A percentile compares a stretch with the other conserved stretches of the same genome.
These are phyloP conservation scores for Penicillium sp. DNA, from an alignment of 2,329 filamentous ascomycete species.

Conservation along the genomic window DNA sequence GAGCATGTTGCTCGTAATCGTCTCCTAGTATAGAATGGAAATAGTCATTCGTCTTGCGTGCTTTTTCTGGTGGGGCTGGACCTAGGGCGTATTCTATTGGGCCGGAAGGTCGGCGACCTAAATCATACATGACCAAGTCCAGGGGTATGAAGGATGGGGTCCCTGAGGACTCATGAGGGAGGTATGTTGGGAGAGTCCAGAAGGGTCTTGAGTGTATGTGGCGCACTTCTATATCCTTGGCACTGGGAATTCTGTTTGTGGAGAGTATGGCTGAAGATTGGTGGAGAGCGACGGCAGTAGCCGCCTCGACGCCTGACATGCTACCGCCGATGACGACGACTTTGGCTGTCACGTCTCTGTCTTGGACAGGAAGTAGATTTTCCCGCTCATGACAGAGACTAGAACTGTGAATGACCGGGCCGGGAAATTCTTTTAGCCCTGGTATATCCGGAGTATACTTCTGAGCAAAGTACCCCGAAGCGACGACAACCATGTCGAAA, in stretches of 20 bases:
- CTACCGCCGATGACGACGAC: slow-evolving; percentile 74
- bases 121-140: slow-evolving; percentile 69
- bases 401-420: slow-evolving; percentile 65
- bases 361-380: slow-evolving; percentile 5
- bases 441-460: slow-evolving; percentile 51
- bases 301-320: slow-evolving; percentile 77
- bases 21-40: slow-evolving; percentile 44
- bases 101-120: slow-evolving; percentile 56
- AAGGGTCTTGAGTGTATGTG: slow-evolving; percentile 67
- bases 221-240: slow-evolving; percentile 49
- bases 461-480: slow-evolving; percentile 71
- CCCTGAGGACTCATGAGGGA: slow-evolving; percentile 32
- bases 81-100: slow-evolving; percentile 63
- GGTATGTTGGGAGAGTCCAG: slow-evolving; percentile 63
- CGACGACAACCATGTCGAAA: slow-evolving; percentile 70
- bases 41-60: slow-evolving; percentile 52
- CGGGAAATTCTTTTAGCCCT: slow-evolving; percentile 29
- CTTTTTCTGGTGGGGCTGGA: slow-evolving; percentile 58
- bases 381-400: slow-evolving; percentile 55
- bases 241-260: slow-evolving; percentile 40
- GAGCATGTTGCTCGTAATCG: slow-evolving; percentile 43
- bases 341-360: slow-evolving; percentile 46
- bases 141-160: slow-evolving; percentile 62
- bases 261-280: slow-evolving; percentile 59
- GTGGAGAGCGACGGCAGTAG: slow-evolving; percentile 66